These are phyloP conservation scores for Hippophae gyantsensis DNA, from an alignment of 306 rosid genomes.

Conservation along the genomic window DNA sequence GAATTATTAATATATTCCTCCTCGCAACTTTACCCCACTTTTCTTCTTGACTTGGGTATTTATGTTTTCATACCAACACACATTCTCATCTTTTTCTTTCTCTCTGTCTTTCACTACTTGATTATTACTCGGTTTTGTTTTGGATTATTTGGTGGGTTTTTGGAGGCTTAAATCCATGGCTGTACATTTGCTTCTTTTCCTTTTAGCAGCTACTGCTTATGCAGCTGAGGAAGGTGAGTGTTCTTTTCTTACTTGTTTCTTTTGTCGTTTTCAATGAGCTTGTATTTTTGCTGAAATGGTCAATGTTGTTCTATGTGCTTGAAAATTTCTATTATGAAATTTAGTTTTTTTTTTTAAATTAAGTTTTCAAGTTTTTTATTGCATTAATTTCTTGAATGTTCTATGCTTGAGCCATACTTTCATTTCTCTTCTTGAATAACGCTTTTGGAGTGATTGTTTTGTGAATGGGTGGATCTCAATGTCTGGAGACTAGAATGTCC, in stretches of 20 bases:
- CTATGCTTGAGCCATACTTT: no score
- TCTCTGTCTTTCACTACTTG: conserved; percentile 21
- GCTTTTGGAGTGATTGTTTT: not conserved
- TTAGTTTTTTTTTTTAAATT: no score
- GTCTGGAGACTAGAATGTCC: no score
- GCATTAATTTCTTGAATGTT: no score
- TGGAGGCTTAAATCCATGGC: conserved; percentile 40
- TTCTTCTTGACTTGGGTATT: conserved; percentile 14
- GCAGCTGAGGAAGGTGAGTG: conserved; percentile 64
- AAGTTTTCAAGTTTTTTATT: no score
- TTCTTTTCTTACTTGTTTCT: not conserved
- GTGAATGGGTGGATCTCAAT: not conserved
- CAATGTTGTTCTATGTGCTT: not conserved
- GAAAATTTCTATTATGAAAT: not conserved
- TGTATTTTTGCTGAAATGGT: no score
- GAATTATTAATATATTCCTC: conserved; percentile 24
- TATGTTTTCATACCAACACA: conserved; percentile 18
- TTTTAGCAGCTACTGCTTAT: conserved; percentile 33
- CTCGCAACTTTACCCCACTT: conserved; percentile 27
- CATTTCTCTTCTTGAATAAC: not conserved
- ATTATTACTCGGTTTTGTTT: conserved; percentile 24
- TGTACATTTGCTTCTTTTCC: conserved; percentile 38
- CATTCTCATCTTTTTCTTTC: conserved; percentile 13
- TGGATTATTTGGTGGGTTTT: conserved; percentile 5
- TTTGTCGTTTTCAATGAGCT: no score